Evolutionary conservation across 495 filamentous ascomycete genomes (phyloP), one percentile per base, ranked within the genome.

Genomic region (Xylaria venustula): DNA sequence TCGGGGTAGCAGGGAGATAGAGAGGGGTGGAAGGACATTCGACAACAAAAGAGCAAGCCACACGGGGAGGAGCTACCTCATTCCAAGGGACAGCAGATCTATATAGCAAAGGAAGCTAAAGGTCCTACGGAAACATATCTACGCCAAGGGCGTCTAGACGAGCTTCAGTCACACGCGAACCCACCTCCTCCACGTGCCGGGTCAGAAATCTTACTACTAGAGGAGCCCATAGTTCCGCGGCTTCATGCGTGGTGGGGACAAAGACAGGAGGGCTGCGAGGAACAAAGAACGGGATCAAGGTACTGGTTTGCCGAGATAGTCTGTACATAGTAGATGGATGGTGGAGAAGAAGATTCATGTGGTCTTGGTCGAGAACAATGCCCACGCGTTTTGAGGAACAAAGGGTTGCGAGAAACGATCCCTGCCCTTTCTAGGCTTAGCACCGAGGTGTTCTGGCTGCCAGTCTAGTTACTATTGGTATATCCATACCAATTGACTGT

Each of bases 141-240:
- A 41, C 51, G 36, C 51, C 51, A 42, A 54, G 51, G 51, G n/a
- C n/a, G 51, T 41, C 51, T 54, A 28, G 51, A 42, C 34, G 25
- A 15, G 32, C 50, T 41, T 53, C 28, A 53, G 50, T 41, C 50
- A 53, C 50, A 19, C 37, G 6, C 5, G 30, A 11, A 26, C 3
- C 23, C 40, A 45, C 53, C 40, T 8, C 25, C 17, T 40, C 44
- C 54, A 58, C 44, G 54, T 58, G 54, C 44, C 54, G 44, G 45
- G 42, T 11, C n/a, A 58, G 30, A 37, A 25, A n/a, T 12, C 11
- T 19, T 25, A 44, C 23, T 45, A 55, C 5, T 12, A 8, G 6
- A 22, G 19, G 45, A 20, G 15, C 11, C 40, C 40, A 58, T 58
- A 37, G 44, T 48, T 8, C 54, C 54, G 54, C 54, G 54, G 54